Conservation (phyloP, 1,284 basidiomycete species). For the Volvariella surrecta region DNA sequence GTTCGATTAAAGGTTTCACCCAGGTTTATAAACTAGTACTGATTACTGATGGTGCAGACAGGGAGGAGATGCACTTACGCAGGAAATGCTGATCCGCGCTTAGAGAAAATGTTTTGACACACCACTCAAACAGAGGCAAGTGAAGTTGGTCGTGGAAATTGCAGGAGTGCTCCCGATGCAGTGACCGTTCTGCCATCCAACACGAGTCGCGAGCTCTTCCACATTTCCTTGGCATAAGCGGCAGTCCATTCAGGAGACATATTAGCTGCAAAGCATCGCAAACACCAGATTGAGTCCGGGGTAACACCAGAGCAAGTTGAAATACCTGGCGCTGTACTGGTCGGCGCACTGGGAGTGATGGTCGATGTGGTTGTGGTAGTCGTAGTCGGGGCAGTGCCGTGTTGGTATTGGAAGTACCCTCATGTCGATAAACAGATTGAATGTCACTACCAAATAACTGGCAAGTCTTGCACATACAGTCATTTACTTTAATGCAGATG, state of each 20-base stretch:
- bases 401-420: constrained; percentile 43
- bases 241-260: constrained; percentile 45
- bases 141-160: constrained; percentile 53
- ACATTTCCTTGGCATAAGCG: constrained; percentile 52
- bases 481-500: constrained; percentile 31
- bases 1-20: constrained; percentile 70
- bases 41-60: background rate
- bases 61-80: constrained; percentile 30
- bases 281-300: background rate
- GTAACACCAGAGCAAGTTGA: background rate
- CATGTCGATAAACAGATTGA: background rate
- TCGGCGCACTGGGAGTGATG: constrained; percentile 12
- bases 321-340: constrained; percentile 13
- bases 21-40: constrained; percentile 48
- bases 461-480: constrained; percentile 22
- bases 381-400: constrained; percentile 17
- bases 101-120: constrained; percentile 44
- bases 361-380: constrained; percentile 9
- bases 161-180: constrained; percentile 65
- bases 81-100: constrained; percentile 60
- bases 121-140: constrained; percentile 64
- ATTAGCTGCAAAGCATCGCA: constrained; percentile 25
- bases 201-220: constrained; percentile 49
- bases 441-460: background rate
- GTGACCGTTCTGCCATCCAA: constrained; percentile 36